These are phyloP conservation scores for Coemansia sp. DNA, from an alignment of 192 early-diverging fungal species.

Conservation along the genomic window DNA sequence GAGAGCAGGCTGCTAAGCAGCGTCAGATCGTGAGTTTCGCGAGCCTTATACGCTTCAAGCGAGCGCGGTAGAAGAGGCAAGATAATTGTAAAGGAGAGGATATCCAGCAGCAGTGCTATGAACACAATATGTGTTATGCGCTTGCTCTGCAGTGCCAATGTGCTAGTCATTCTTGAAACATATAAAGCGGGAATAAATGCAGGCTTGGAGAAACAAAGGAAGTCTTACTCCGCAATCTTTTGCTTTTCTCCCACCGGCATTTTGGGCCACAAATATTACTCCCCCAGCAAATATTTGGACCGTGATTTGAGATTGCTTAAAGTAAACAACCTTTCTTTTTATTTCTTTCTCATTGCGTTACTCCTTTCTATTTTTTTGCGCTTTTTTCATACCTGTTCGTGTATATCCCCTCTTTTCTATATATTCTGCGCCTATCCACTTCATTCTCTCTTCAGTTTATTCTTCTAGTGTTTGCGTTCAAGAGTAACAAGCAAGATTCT, in stretches of 20 bases:
- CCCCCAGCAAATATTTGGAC: no score
- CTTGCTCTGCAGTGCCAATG: constrained; percentile 7
- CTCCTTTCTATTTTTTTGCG: constrained; percentile 1
- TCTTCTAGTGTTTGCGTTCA: no score
- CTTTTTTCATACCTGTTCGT: constrained; percentile 1
- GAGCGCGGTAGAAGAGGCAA: constrained; percentile 90
- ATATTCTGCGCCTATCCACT: neutral
- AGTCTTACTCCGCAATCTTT: neutral
- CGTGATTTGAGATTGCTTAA: no score
- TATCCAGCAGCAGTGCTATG: constrained; percentile 85
- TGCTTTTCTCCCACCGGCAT: no score
- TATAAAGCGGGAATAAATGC: neutral
- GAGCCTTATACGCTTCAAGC: constrained; percentile 78
- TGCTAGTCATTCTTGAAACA: neutral
- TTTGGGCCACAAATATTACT: no score
- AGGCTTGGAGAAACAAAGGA: neutral
- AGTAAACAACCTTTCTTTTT: constrained; percentile 5
- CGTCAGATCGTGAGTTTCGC: constrained; percentile 42
- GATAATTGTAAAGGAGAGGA: constrained; percentile 97
- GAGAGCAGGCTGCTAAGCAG: constrained; percentile 37
- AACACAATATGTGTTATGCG: constrained; percentile 62
- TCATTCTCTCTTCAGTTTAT: no score
- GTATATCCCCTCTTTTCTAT: neutral
- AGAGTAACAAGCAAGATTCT: no score
- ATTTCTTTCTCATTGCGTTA: constrained; percentile 7